phyloP scores from a whole-genome alignment of 306 rosid genomes.

The Quercus bicolor region DNA sequence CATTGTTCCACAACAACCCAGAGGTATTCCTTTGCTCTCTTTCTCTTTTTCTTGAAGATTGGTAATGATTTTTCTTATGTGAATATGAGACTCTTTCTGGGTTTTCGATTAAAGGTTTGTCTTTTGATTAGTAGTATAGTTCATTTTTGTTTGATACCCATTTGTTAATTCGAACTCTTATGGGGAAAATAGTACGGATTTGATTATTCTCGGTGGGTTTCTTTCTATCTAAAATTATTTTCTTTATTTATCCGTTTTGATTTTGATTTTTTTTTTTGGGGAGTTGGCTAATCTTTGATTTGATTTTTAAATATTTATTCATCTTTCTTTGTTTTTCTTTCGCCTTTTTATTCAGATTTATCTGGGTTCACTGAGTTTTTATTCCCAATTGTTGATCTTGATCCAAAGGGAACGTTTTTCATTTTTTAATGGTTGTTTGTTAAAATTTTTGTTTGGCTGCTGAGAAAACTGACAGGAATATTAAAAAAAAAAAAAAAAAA shows the following conservation, averaged over 20 bases:
- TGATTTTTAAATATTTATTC: neutral
- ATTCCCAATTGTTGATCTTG: neutral
- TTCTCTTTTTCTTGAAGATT: neutral
- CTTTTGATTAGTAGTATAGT: too few relatives aligned
- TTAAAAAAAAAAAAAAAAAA: too few relatives aligned
- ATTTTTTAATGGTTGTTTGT: neutral
- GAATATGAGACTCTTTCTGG: neutral
- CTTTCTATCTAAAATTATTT: neutral
- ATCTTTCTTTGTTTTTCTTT: neutral
- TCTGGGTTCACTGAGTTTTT: neutral
- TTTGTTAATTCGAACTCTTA: neutral
- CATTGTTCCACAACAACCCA: conserved; percentile 52
- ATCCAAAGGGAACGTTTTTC: neutral
- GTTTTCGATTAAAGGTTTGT: neutral
- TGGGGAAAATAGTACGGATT: neutral
- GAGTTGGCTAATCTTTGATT: neutral
- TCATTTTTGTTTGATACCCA: neutral
- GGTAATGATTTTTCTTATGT: neutral
- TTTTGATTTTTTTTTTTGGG: neutral
- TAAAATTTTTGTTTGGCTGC: neutral
- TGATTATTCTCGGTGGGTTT: neutral
- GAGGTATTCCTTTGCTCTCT: conserved; percentile 35
- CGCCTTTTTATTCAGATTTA: neutral
- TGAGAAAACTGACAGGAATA: neutral
- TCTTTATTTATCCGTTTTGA: neutral